These are phyloP conservation scores for Fraxinus xanthoxyloides DNA, from an alignment of 305 asterid species.

Conservation along the genomic window DNA sequence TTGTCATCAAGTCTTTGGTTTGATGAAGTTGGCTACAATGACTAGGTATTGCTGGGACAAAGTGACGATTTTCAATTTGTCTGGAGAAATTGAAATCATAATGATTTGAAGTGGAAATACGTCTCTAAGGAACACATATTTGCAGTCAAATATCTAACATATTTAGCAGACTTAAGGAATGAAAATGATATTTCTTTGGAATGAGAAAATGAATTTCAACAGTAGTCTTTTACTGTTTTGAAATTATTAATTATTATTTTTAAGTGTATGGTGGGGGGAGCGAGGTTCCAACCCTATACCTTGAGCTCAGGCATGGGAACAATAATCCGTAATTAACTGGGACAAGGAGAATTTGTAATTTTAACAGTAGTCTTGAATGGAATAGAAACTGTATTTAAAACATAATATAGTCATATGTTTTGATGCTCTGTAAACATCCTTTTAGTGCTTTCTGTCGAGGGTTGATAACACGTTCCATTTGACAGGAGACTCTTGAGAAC, in stretches of 20 bases:
- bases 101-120: neutral
- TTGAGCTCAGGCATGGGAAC: neutral
- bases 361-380: constrained; percentile 3
- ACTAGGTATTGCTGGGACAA: constrained; percentile 3
- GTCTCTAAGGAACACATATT: neutral
- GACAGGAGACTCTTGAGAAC: constrained; percentile 68
- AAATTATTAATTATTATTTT: neutral
- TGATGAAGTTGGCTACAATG: constrained; percentile 11
- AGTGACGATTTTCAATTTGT: neutral
- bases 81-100: neutral
- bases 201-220: constrained; percentile 18
- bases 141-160: neutral
- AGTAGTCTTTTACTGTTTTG: neutral
- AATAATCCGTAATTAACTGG: neutral
- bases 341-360: neutral
- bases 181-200: constrained; percentile 3
- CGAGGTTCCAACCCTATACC: neutral
- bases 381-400: neutral
- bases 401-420: constrained; percentile 2
- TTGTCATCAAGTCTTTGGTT: constrained; percentile 8
- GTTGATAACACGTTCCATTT: constrained; percentile 24
- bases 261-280: neutral
- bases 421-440: constrained; percentile 14
- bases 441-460: neutral
- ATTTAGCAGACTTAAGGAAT: constrained; percentile 9